Evolutionary conservation across 2,329 filamentous ascomycete genomes (phyloP), one percentile per base, ranked within the genome.

Genomic region (Ascochyta viciae-villosae): DNA sequence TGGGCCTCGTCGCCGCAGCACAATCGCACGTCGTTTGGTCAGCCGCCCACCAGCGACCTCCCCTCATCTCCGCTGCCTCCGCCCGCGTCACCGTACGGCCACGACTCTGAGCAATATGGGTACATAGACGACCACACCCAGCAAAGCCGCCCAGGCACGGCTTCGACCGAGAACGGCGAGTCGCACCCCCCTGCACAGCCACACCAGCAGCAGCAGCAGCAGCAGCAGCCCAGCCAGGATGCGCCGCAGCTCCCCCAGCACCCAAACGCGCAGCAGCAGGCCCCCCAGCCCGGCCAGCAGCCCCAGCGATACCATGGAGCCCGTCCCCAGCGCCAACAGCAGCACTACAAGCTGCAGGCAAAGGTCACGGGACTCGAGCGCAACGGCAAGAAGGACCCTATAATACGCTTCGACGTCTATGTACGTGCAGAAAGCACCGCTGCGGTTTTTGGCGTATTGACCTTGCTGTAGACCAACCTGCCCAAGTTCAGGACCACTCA

Each of bases 401-500:
- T 98, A 63, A 78, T 99, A 58, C 87, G 92, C 67, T 99, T 99
- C 74, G 95, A 99, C 78, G 92, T 98, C 61, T 92, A 99, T 78
- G 95, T 98, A 87, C n/a, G 65, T 65, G n/a, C 44, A 50, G 26
- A 27, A n/a, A 37, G 33, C 44, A 37, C 39, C 15, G 6, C 6
- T 10, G 9, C 26, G 24, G 10, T 22, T 40, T 19, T 42, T 35
- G 9, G 15, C 13, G 40, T 58, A 33, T 63, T 68, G 39, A 67
- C 50, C 3, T 23, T 6, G 33, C 9, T 34, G 22, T 58, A 99
- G 95, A 99, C 95, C 63, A 99, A 99, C 78, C 89, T 99, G n/a
- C 93, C 94, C 49, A 94, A 94, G 66, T 99, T 97, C 77, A 87
- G 95, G 68, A 99, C 95, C 0, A 99, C 95, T 5, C 95, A 99